A percentile compares a stretch with the other conserved stretches of the same genome.
Conservation (phyloP, 1,139 yeast species). For the Arxiozyma slooffiae region DNA sequence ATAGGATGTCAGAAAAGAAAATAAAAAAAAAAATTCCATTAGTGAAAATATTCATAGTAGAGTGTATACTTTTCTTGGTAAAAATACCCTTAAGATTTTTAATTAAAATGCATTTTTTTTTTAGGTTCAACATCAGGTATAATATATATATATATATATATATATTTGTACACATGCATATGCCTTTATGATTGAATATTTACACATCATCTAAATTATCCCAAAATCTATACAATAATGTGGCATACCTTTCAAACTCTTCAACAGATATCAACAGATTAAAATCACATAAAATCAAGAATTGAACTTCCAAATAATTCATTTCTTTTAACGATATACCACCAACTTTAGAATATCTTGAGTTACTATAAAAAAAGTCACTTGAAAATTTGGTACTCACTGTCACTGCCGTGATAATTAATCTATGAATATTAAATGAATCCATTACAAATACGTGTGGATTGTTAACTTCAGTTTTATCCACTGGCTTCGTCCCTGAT, state of each 20-base stretch:
- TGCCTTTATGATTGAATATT: neutral
- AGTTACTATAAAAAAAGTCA: constrained; percentile 91
- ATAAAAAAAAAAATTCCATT: neutral
- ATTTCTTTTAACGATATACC: constrained; percentile 91
- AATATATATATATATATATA: too few species aligned
- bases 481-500: constrained; percentile 2
- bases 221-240: constrained; percentile 58
- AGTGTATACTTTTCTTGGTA: too few species aligned
- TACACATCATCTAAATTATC: neutral
- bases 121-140: neutral
- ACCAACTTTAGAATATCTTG: constrained; percentile 94
- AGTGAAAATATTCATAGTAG: too few species aligned
- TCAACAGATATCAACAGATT: constrained; percentile 79
- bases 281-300: constrained; percentile 74
- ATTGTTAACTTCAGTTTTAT: constrained; percentile 5
- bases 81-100: neutral
- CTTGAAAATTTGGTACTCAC: constrained; percentile 92
- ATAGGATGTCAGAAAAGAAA: neutral
- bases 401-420: constrained; percentile 92
- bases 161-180: neutral
- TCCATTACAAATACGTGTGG: constrained; percentile 72
- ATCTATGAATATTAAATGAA: constrained; percentile 86
- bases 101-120: neutral
- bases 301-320: constrained; percentile 85
- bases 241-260: constrained; percentile 86